A percentile compares a stretch with the other conserved stretches of the same genome.
Evolutionary conservation across 139 green algal genomes (phyloP).

Genomic region (Chlamydomonas sp.): DNA sequence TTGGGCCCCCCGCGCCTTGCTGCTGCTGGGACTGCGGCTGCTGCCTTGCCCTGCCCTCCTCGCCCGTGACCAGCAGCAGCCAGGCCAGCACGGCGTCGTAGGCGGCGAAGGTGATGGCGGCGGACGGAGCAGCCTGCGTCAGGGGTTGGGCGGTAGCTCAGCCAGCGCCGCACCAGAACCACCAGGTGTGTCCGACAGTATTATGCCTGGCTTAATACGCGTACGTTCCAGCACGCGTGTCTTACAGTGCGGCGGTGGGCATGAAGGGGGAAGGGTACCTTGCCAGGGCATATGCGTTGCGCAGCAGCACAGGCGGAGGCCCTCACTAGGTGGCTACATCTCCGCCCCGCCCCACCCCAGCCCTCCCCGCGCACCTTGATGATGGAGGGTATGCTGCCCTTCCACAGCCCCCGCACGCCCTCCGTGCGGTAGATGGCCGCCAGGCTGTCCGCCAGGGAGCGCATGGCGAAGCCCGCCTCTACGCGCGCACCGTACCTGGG

Average conservation of each 20-base stretch:
- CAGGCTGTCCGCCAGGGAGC: slow-evolving; percentile 65
- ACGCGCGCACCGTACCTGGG: slow-evolving; percentile 83
- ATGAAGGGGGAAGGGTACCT: not conserved
- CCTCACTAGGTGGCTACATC: not conserved
- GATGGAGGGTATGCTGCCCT: slow-evolving; percentile 89
- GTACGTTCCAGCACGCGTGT: no score
- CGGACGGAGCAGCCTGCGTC: slow-evolving; percentile 81
- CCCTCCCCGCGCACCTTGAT: slow-evolving; percentile 76
- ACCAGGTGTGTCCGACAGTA: no score
- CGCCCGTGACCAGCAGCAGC: slow-evolving; percentile 22
- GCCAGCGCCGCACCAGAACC: no score
- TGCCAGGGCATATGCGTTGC: not conserved
- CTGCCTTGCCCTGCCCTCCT: not conserved
- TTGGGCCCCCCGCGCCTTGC: no score
- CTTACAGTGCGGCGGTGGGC: not conserved
- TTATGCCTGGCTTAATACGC: no score
- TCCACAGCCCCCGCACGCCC: slow-evolving; percentile 91
- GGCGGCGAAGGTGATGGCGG: slow-evolving; percentile 92
- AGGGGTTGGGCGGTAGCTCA: not conserved
- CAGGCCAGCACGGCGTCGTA: slow-evolving; percentile 63
- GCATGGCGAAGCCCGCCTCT: slow-evolving; percentile 52
- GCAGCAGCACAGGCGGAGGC: not conserved
- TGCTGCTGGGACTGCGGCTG: not conserved
- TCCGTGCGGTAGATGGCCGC: slow-evolving; percentile 71
- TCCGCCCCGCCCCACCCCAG: not conserved